Base-by-base conservation (phyloP, 2,329 filamentous ascomycete species). In the Fusarium nurragi region DNA sequence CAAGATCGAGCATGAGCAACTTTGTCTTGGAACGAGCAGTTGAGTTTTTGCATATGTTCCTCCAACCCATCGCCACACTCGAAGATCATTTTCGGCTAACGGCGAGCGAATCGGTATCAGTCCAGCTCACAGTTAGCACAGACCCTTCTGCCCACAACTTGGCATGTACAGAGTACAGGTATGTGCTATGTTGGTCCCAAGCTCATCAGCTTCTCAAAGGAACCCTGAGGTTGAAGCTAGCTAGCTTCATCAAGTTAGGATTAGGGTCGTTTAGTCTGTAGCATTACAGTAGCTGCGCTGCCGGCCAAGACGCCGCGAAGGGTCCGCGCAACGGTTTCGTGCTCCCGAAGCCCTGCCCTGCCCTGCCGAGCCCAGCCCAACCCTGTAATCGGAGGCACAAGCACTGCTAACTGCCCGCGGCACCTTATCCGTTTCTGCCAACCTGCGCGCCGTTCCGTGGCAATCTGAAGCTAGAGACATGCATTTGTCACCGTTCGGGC, bases 371-470 rank as follows among this genome's bases (percentile, higher is more conserved):
- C 16, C 25, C 34, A 55, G 57, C 26, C 26, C 26, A 30, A 13
- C 30, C 54, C 37, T 61, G 41, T 43, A 37, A 55, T 44, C 14
- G 34, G n/a, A 39, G 16, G 23, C 18, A 53, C 30, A 26, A 59
- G 26, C 21, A 43, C 54, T n/a, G 28, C 41, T 14, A 50, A 43
- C 25, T 50, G 37, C 12, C 23, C 18, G 9, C 30, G 21, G 38
- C 44, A 39, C 38, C 39, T 46, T 34, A 12, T 34, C 40, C 34
- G 30, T 47, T 40, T 30, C 40, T 39, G 19, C 47, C 45, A 49
- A 19, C 52, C 25, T 23, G 34, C 50, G 57, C 44, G 50, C 59
- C 59, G 59, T 62, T 62, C 58, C 58, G 59, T 40, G 44, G 50
- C 30, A 49, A 51, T 46, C 21, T 36, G 44, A 37, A 18, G 44